These are phyloP conservation scores for Penicillium sp. DNA, from an alignment of 2,329 filamentous ascomycete species.

Conservation along the genomic window DNA sequence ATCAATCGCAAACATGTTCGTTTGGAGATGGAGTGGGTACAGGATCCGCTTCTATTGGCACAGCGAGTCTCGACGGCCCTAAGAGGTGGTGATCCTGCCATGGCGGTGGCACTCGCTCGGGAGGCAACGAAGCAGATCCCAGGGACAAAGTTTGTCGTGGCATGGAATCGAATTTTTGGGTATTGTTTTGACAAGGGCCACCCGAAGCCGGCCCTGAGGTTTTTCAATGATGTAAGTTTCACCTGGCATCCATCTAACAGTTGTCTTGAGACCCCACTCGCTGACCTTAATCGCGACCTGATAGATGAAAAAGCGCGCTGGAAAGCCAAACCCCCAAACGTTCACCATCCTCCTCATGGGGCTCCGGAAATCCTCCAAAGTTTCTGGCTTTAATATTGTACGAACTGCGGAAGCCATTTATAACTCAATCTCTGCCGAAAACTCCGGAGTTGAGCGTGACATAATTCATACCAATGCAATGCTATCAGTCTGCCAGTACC, in stretches of 20 bases:
- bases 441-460: constrained; percentile 66
- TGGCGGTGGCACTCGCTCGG: constrained; percentile 68
- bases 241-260: neutral
- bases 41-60: constrained; percentile 7
- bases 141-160: constrained; percentile 64
- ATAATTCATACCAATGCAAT: constrained; percentile 86
- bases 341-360: constrained; percentile 82
- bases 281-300: constrained; percentile 7
- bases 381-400: constrained; percentile 37
- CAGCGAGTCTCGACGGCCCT: constrained; percentile 45
- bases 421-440: constrained; percentile 67
- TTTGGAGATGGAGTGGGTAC: constrained; percentile 1
- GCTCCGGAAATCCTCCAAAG: constrained; percentile 57
- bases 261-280: neutral
- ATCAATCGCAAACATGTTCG: neutral
- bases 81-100: constrained; percentile 58
- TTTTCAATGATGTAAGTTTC: constrained; percentile 77
- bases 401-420: constrained; percentile 72
- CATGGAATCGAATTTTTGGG: constrained; percentile 85
- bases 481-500: constrained; percentile 75
- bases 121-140: constrained; percentile 60
- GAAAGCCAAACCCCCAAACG: constrained; percentile 77
- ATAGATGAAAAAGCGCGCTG: constrained; percentile 91
- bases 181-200: constrained; percentile 64
- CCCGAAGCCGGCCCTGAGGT: constrained; percentile 67